phyloP scores from a whole-genome alignment of 2,329 filamentous ascomycete genomes.

The Pyrenophora tritici-repentis region DNA sequence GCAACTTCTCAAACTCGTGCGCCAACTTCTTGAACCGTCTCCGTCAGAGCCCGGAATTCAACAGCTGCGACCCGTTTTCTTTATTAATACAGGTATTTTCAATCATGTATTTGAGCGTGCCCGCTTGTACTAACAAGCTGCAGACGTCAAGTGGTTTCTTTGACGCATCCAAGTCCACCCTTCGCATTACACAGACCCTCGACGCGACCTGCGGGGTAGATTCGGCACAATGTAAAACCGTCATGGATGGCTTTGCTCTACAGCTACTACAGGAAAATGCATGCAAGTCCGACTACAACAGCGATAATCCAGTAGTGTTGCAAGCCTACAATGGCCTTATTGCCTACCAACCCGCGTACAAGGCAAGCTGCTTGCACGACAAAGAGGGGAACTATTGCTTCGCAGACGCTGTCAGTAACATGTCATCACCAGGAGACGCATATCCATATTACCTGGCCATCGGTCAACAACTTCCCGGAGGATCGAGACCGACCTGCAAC shows the following conservation, averaged over 20 bases:
- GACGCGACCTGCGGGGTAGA: slow-evolving; percentile 77
- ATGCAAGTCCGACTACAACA: slow-evolving; percentile 73
- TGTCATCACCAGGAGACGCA: slow-evolving; percentile 68
- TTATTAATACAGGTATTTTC: slow-evolving; percentile 74
- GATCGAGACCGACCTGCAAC: slow-evolving; percentile 73
- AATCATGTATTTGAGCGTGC: not conserved
- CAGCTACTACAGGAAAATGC: slow-evolving; percentile 66
- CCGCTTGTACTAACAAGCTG: slow-evolving; percentile 8
- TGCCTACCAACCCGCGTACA: slow-evolving; percentile 78
- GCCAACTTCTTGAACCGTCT: slow-evolving; percentile 71
- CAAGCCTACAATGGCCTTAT: slow-evolving; percentile 76
- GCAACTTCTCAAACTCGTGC: slow-evolving; percentile 63
- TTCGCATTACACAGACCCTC: slow-evolving; percentile 75
- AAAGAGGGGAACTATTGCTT: slow-evolving; percentile 73
- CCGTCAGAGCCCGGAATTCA: slow-evolving; percentile 68
- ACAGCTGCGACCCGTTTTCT: slow-evolving; percentile 80
- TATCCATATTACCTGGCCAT: slow-evolving; percentile 88
- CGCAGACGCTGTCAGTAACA: slow-evolving; percentile 81
- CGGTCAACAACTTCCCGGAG: slow-evolving; percentile 70
- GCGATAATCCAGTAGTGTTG: slow-evolving; percentile 70
- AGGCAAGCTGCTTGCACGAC: slow-evolving; percentile 78
- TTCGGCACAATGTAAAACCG: slow-evolving; percentile 65
- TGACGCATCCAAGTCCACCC: slow-evolving; percentile 70
- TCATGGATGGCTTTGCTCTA: slow-evolving; percentile 68
- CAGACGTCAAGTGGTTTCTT: slow-evolving; percentile 88